Percentiles rank a stretch among this genome's conserved stretches.
phyloP scores from a whole-genome alignment of 192 early-diverging fungal species.

The Chytriomyces sp. region DNA sequence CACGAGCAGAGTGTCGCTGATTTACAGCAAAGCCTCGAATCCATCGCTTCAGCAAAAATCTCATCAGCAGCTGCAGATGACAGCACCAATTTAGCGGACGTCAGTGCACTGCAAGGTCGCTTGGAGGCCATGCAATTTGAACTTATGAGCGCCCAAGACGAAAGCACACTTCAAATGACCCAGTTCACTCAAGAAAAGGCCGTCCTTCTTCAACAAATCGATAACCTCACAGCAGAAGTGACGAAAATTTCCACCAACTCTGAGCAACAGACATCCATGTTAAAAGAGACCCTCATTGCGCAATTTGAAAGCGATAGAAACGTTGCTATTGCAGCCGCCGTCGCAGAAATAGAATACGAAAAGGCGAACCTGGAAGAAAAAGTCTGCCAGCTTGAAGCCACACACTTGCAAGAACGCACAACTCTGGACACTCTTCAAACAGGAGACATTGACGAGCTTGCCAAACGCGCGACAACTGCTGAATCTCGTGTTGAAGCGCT shows the following conservation, averaged over 20 bases:
- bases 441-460: no score
- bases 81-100: not conserved
- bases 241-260: not conserved
- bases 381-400: no score
- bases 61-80: not conserved
- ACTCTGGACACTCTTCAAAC: no score
- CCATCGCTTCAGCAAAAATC: not conserved
- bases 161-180: not conserved
- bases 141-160: not conserved
- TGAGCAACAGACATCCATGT: not conserved
- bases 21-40: not conserved
- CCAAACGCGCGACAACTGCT: no score
- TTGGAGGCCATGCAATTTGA: not conserved
- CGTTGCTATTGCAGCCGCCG: slow-evolving; percentile 1
- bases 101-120: not conserved
- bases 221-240: not conserved
- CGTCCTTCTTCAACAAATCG: not conserved
- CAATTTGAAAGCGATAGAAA: not conserved
- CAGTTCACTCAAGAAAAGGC: slow-evolving; percentile 1
- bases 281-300: not conserved
- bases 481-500: no score
- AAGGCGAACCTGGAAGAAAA: not conserved
- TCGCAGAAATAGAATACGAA: slow-evolving; percentile 7
- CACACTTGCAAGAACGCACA: no score
- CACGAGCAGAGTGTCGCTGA: not conserved